phyloP scores from a whole-genome alignment of 2,329 filamentous ascomycete species.

The Fusarium sp. region DNA sequence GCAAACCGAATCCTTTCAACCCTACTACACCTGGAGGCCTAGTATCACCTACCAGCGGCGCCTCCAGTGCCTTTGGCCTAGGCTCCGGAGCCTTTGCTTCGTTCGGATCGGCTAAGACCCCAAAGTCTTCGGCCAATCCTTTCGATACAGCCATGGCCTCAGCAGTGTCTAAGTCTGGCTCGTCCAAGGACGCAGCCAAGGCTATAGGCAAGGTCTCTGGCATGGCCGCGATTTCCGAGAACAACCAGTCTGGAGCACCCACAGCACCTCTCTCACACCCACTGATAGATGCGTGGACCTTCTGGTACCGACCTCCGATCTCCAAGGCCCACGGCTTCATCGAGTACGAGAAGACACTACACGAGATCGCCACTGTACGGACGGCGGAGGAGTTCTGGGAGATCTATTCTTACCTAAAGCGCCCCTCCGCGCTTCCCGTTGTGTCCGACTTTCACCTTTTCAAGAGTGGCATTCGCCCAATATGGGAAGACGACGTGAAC shows the following conservation, averaged over 20 bases:
- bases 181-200: slow-evolving; percentile 53
- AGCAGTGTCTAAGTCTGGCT: slow-evolving; percentile 52
- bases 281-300: slow-evolving; percentile 91
- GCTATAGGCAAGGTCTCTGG: slow-evolving; percentile 50
- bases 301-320: slow-evolving; percentile 97
- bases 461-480: slow-evolving; percentile 94
- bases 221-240: slow-evolving; percentile 65
- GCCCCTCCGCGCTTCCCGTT: slow-evolving; percentile 87
- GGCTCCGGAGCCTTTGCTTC: slow-evolving; percentile 97
- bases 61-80: slow-evolving; percentile 91
- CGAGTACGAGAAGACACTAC: slow-evolving; percentile 97
- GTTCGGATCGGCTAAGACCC: slow-evolving; percentile 84
- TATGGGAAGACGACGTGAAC: slow-evolving; percentile 99
- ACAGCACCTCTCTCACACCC: slow-evolving; percentile 63
- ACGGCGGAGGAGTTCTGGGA: slow-evolving; percentile 93
- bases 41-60: slow-evolving; percentile 66
- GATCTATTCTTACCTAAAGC: slow-evolving; percentile 90
- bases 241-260: slow-evolving; percentile 53
- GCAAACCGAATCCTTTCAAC: slow-evolving; percentile 82
- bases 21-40: slow-evolving; percentile 73
- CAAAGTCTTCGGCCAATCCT: slow-evolving; percentile 85
- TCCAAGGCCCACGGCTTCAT: slow-evolving; percentile 90
- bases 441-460: slow-evolving; percentile 99
- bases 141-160: slow-evolving; percentile 80
- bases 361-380: slow-evolving; percentile 84